These are phyloP conservation scores for Candida bentonensis DNA, from an alignment of 805 yeast species.

Conservation along the genomic window DNA sequence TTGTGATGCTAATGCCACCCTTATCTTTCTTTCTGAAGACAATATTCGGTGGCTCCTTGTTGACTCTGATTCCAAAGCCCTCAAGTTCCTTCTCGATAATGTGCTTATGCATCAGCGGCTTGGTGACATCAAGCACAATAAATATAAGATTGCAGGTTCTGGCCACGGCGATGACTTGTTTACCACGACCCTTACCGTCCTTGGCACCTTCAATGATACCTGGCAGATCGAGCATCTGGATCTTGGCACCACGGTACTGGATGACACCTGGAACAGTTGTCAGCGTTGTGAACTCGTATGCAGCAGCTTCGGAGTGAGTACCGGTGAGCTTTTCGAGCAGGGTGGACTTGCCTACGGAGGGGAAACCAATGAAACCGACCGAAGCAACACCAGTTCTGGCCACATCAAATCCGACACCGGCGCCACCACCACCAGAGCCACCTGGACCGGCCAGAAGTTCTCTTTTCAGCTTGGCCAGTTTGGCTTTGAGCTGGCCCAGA, in stretches of 20 bases:
- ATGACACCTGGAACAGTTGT: constrained; percentile 97
- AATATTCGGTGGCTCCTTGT: constrained; percentile 86
- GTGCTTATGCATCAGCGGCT: constrained; percentile 87
- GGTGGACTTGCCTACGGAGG: constrained; percentile 77
- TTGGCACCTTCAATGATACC: constrained; percentile 98
- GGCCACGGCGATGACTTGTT: constrained; percentile 99
- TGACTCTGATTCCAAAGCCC: constrained; percentile 93
- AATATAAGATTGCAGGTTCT: constrained; percentile 89
- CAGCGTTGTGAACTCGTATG: constrained; percentile 89
- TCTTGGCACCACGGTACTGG: constrained; percentile 91
- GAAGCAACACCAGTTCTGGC: constrained; percentile 98
- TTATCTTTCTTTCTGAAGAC: constrained; percentile 82
- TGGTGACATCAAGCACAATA: constrained; percentile 89
- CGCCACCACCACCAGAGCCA: constrained; percentile 77
- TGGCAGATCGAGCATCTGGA: constrained; percentile 95
- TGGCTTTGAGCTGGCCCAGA: constrained; percentile 94
- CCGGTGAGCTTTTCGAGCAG: constrained; percentile 81
- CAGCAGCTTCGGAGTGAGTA: constrained; percentile 95
- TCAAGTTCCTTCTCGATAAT: constrained; percentile 91
- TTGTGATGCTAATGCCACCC: constrained; percentile 91
- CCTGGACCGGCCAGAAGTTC: constrained; percentile 65
- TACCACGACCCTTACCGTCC: constrained; percentile 95
- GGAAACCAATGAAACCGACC: constrained; percentile 96
- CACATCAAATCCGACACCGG: constrained; percentile 91
- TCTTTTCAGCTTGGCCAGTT: constrained; percentile 85